Conservation (phyloP, 2,329 filamentous ascomycete species). For the Capronia americana region DNA sequence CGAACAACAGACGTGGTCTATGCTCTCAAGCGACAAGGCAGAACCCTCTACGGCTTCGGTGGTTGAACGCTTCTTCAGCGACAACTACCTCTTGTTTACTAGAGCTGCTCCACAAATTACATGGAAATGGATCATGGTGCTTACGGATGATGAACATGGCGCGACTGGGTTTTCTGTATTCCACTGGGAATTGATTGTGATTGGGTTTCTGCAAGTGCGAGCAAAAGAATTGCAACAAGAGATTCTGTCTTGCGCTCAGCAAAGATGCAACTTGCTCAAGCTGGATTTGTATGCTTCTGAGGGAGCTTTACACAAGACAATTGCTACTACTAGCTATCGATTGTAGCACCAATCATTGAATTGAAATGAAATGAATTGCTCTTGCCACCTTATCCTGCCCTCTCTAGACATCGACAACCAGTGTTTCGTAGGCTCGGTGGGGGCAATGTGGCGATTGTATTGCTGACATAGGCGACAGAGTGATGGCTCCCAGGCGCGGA, state of each 20-base stretch:
- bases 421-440: not conserved
- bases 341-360: slow-evolving; percentile 24
- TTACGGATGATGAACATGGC: slow-evolving; percentile 35
- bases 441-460: not conserved
- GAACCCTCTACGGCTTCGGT: slow-evolving; percentile 79
- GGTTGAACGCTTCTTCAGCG: slow-evolving; percentile 61
- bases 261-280: slow-evolving; percentile 21
- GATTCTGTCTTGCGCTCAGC: slow-evolving; percentile 23
- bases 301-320: slow-evolving; percentile 21
- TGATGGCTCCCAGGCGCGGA: not conserved
- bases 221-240: slow-evolving; percentile 4
- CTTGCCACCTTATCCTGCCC: not conserved
- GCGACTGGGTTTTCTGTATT: slow-evolving; percentile 27
- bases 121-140: slow-evolving; percentile 32
- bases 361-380: slow-evolving; percentile 9
- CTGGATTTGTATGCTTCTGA: slow-evolving; percentile 19
- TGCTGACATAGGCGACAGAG: not conserved
- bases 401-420: not conserved
- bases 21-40: slow-evolving; percentile 71
- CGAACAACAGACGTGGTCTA: slow-evolving; percentile 64
- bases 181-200: slow-evolving; percentile 19
- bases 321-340: slow-evolving; percentile 18
- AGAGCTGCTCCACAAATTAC: slow-evolving; percentile 13
- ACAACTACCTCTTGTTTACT: slow-evolving; percentile 22
- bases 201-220: slow-evolving; percentile 11